phyloP scores from a whole-genome alignment of 1,139 yeast genomes.

The Debaryomycetaceae sp. region DNA sequence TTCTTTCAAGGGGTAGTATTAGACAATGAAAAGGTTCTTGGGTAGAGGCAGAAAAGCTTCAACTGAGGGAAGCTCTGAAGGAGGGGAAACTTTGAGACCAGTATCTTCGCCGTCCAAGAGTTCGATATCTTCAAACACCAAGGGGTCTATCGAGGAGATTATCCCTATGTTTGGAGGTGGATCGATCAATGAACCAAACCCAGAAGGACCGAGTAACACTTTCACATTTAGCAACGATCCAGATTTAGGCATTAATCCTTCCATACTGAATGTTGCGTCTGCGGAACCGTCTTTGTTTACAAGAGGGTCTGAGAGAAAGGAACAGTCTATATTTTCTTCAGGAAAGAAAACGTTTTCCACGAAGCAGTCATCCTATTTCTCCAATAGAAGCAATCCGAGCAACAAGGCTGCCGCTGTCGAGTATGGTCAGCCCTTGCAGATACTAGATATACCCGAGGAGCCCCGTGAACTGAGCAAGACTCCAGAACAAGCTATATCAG shows the following conservation, averaged over 20 bases:
- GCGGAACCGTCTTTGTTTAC: slow-evolving; percentile 24
- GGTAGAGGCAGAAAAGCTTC: slow-evolving; percentile 12
- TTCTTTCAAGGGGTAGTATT: too few relatives aligned
- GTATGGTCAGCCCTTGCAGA: slow-evolving; percentile 36
- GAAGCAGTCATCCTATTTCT: slow-evolving; percentile 33
- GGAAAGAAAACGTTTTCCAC: slow-evolving; percentile 37
- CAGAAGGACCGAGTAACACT: neutral
- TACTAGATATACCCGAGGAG: slow-evolving; percentile 35
- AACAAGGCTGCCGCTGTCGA: slow-evolving; percentile 5
- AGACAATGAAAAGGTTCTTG: slow-evolving; percentile 18
- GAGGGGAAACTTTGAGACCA: slow-evolving; percentile 2
- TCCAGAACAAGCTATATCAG: slow-evolving; percentile 21
- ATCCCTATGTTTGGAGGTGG: slow-evolving; percentile 28
- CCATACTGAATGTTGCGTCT: slow-evolving; percentile 22
- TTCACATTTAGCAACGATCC: slow-evolving; percentile 27
- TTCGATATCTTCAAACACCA: slow-evolving; percentile 28
- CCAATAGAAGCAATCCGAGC: slow-evolving; percentile 6
- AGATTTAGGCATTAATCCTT: slow-evolving; percentile 36
- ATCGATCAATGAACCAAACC: slow-evolving; percentile 3
- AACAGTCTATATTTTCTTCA: slow-evolving; percentile 34
- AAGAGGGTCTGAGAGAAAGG: slow-evolving; percentile 22
- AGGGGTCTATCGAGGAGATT: slow-evolving; percentile 30
- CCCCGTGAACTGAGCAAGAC: slow-evolving; percentile 14
- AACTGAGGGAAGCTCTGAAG: slow-evolving; percentile 4
- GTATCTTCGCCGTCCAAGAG: slow-evolving; percentile 16